phyloP scores from a whole-genome alignment of 2,329 filamentous ascomycete genomes.

The Paraphoma chrysanthemicola region DNA sequence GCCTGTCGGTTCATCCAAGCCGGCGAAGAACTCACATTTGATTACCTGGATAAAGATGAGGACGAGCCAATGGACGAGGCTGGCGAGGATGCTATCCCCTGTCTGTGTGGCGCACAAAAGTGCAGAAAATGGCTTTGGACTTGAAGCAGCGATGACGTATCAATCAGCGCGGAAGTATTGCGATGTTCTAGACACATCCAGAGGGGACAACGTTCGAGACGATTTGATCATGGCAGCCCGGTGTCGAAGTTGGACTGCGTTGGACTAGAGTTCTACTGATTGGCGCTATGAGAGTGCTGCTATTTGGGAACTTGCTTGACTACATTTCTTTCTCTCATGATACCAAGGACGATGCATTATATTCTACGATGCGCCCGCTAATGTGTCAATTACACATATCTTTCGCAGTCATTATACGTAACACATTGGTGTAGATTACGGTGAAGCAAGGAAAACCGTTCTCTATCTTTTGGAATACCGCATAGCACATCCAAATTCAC shows the following conservation, averaged over 20 bases:
- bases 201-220: no score
- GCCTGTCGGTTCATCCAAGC: conserved; percentile 70
- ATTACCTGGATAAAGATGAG: conserved; percentile 74
- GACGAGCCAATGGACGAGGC: conserved; percentile 53
- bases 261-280: background rate
- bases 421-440: no score
- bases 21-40: conserved; percentile 77
- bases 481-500: no score
- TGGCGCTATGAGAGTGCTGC: background rate
- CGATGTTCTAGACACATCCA: no score
- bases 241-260: no score
- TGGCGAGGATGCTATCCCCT: conserved; percentile 54
- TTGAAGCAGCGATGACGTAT: conserved; percentile 20
- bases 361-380: no score
- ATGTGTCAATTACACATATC: no score
- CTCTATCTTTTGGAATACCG: no score
- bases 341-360: background rate
- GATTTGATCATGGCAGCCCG: no score
- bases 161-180: no score
- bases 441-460: no score
- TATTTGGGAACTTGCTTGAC: background rate
- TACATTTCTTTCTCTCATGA: background rate
- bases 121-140: conserved; percentile 75
- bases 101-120: conserved; percentile 67
- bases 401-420: no score